These are phyloP conservation scores for Solanum lycopersicoides DNA, from an alignment of 257 asterid species.

Conservation along the genomic window DNA sequence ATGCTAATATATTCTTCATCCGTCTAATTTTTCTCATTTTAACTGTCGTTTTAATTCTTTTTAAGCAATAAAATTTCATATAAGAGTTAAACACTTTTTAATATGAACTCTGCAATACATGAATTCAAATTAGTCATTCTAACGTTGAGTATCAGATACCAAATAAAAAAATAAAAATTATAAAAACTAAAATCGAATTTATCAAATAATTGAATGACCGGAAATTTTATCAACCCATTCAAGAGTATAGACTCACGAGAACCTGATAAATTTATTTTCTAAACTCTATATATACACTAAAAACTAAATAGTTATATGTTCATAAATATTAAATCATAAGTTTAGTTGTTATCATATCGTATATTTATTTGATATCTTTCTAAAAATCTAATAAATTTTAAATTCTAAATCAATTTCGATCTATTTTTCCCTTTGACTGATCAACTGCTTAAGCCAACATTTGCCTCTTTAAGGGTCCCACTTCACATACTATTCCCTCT, in stretches of 20 bases:
- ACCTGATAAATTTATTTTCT: background rate
- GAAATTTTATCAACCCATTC: background rate
- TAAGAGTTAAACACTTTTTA: background rate
- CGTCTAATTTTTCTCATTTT: no score
- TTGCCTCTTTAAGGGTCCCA: background rate
- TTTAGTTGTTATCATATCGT: background rate
- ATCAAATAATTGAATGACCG: background rate
- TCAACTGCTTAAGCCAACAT: constrained; percentile 6
- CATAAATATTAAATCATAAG: background rate
- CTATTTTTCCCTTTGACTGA: background rate
- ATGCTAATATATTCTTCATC: background rate
- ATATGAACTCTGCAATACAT: background rate
- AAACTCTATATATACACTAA: background rate
- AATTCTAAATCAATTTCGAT: accelerated
- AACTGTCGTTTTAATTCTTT: background rate
- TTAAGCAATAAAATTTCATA: background rate
- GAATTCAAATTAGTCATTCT: background rate
- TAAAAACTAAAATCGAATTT: background rate
- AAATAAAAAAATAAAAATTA: background rate
- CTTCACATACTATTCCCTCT: background rate
- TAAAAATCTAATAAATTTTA: background rate
- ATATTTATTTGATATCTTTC: background rate
- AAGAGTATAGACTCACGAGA: background rate
- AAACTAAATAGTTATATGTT: no score
- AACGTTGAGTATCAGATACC: accelerated